Conservation (phyloP, 495 filamentous ascomycete genomes). For the Astrocystis sublimbata region DNA sequence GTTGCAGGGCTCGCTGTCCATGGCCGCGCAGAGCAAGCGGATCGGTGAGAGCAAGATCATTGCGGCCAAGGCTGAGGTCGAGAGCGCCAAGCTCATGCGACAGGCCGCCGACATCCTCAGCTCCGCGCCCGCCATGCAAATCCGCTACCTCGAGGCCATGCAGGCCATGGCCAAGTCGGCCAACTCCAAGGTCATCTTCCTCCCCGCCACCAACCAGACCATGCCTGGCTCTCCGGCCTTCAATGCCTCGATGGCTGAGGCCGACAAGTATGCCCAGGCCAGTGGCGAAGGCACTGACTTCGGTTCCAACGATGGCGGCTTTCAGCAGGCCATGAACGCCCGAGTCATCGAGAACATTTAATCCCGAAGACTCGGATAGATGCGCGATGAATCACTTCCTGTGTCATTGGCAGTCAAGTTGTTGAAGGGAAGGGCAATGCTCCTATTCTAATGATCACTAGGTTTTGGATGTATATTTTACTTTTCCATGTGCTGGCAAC, state of each 20-base stretch:
- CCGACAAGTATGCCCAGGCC: conserved; percentile 25
- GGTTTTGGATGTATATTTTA: not conserved
- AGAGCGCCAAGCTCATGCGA: conserved; percentile 95
- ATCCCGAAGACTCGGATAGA: conserved; percentile 12
- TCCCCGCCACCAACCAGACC: conserved; percentile 67
- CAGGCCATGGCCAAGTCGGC: conserved; percentile 97
- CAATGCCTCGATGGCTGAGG: conserved; percentile 30
- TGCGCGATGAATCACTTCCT: not conserved
- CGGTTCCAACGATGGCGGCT: conserved; percentile 61
- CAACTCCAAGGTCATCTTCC: conserved; percentile 96
- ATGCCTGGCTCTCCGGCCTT: conserved; percentile 55
- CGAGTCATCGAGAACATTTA: conserved; percentile 87
- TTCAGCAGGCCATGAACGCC: conserved; percentile 83
- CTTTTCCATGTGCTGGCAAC: not conserved
- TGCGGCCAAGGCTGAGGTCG: conserved; percentile 93
- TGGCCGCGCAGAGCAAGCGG: conserved; percentile 99
- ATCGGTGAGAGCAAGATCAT: conserved; percentile 99
- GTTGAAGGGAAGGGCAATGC: not conserved
- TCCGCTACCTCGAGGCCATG: conserved; percentile 98
- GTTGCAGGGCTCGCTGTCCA: conserved; percentile 95
- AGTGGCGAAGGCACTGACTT: conserved; percentile 18
- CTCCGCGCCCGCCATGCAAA: conserved; percentile 97
- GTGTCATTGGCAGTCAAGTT: not conserved
- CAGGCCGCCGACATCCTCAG: conserved; percentile 95
- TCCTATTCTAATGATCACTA: not conserved